Evolutionary conservation across 2,329 filamentous ascomycete species (phyloP).

Genomic region (Penicillium sp.): DNA sequence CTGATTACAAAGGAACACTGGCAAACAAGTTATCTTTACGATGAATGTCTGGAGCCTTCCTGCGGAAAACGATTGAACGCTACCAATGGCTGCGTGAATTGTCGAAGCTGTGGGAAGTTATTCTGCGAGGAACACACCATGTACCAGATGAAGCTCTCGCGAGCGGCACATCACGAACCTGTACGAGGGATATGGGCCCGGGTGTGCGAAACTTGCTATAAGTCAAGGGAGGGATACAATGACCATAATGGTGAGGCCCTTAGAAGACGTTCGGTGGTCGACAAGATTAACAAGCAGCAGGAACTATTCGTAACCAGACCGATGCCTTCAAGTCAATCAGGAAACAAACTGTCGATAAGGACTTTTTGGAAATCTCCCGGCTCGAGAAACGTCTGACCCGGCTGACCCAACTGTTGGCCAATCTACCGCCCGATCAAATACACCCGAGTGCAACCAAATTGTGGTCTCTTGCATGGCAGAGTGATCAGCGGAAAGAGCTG

Average conservation of each 20-base stretch:
- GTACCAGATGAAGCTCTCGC: slow-evolving; percentile 98
- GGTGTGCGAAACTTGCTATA: slow-evolving; percentile 99
- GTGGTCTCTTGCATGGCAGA: slow-evolving; percentile 64
- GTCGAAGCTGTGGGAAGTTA: slow-evolving; percentile 84
- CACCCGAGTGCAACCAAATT: slow-evolving; percentile 52
- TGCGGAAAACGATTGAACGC: slow-evolving; percentile 80
- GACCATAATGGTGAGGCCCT: slow-evolving; percentile 66
- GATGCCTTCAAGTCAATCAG: slow-evolving; percentile 70
- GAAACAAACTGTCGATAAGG: slow-evolving; percentile 77
- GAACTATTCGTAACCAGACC: slow-evolving; percentile 71
- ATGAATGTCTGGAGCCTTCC: slow-evolving; percentile 82
- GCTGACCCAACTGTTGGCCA: slow-evolving; percentile 79
- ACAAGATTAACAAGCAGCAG: slow-evolving; percentile 31
- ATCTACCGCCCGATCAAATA: slow-evolving; percentile 68
- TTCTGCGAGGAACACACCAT: slow-evolving; percentile 99
- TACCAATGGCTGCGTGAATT: slow-evolving; percentile 84
- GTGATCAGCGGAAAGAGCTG: slow-evolving; percentile 73
- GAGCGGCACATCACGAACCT: slow-evolving; percentile 86
- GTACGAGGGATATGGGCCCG: slow-evolving; percentile 88
- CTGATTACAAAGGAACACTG: slow-evolving; percentile 86
- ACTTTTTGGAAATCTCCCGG: slow-evolving; percentile 82
- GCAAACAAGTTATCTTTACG: slow-evolving; percentile 74
- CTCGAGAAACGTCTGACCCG: slow-evolving; percentile 91
- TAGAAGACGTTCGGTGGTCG: not conserved
- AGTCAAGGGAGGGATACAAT: slow-evolving; percentile 92